Conservation (phyloP, 2,329 filamentous ascomycete genomes). For the Neonectria coccinea region DNA sequence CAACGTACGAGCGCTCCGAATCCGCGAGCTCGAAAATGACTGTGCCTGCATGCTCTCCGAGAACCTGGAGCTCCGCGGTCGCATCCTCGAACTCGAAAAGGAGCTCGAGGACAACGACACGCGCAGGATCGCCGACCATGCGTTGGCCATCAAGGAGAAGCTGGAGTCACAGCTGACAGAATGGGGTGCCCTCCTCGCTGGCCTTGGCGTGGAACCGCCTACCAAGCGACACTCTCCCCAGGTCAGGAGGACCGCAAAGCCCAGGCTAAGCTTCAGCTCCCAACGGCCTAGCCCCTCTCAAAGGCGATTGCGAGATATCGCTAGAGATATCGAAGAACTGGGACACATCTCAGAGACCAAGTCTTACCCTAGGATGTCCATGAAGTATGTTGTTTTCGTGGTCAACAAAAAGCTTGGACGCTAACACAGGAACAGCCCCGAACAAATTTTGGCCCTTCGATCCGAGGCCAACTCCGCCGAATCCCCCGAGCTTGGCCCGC, state of each 20-base stretch:
- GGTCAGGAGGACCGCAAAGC: conserved; percentile 55
- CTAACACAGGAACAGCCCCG: conserved; percentile 60
- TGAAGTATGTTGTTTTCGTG: conserved; percentile 66
- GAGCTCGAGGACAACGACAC: conserved; percentile 72
- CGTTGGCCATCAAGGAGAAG: conserved; percentile 75
- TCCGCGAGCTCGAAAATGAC: conserved; percentile 81
- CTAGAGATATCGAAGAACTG: conserved; percentile 64
- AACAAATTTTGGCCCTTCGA: conserved; percentile 72
- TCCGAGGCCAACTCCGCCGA: conserved; percentile 64
- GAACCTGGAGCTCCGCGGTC: conserved; percentile 78
- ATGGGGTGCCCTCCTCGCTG: conserved; percentile 74
- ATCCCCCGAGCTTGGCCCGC: conserved; percentile 77
- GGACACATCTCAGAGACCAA: conserved; percentile 76
- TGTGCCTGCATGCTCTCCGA: conserved; percentile 80
- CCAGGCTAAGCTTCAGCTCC: conserved; percentile 55
- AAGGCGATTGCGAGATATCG: conserved; percentile 67
- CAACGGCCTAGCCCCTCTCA: conserved; percentile 63
- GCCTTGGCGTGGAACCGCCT: conserved; percentile 72
- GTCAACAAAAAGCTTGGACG: conserved; percentile 5
- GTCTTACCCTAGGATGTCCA: conserved; percentile 72
- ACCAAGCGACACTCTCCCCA: conserved; percentile 59
- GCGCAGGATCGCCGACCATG: conserved; percentile 72
- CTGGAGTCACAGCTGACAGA: conserved; percentile 80
- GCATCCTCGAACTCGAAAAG: conserved; percentile 76
- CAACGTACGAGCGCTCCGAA: conserved; percentile 80